Base-by-base conservation (phyloP, 139 green algal species). In the Chlamydomonas sp. region DNA sequence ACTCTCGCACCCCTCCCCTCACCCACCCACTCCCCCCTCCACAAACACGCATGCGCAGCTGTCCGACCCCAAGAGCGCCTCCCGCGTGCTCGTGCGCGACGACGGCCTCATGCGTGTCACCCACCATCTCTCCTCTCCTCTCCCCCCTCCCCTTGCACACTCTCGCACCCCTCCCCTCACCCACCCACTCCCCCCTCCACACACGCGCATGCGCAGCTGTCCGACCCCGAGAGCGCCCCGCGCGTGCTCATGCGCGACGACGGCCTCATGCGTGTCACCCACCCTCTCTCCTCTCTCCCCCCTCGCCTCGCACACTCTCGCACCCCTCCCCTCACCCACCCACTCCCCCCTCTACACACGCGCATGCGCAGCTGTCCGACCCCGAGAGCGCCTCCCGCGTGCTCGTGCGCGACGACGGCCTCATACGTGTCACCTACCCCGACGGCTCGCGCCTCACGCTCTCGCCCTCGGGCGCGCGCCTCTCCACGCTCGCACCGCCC, bases 361-460 rank as follows among this genome's bases (percentile, higher is more conserved):
- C n/a, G n/a, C n/a, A n/a, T n/a, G n/a, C n/a, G n/a, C 54, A 64
- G 54, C 54, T 64, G 24, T 36, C 8, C 6, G 54, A 64, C 16
- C 54, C 54, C 16, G 22, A 22, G 24, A 64, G 24, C 6, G 54
- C 24, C 20, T 22, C 54, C 34, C 20, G 26, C 20, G 54, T 64
- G 16, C 26, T 64, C 24, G 54, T 64, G 24, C 54, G 54, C 26
- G 54, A 64, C 26, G 54, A 64, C 54, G 8, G 34, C 24, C 54
- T 64, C 54, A 64, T 20, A 26, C 54, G 54, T 26, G 34, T 64
- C 54, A 30, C 26, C 16, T 64, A 64, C 54, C 8, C 54, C 8
- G 34, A 6, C 6, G 54, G 31, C 6, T n/a, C 39, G 31, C 31
- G 20, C 22, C 60, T 49, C 22, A n/a, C 31, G 5, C 13, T 47